phyloP scores from a whole-genome alignment of 139 green algal genomes.

The Gonium pectorale region DNA sequence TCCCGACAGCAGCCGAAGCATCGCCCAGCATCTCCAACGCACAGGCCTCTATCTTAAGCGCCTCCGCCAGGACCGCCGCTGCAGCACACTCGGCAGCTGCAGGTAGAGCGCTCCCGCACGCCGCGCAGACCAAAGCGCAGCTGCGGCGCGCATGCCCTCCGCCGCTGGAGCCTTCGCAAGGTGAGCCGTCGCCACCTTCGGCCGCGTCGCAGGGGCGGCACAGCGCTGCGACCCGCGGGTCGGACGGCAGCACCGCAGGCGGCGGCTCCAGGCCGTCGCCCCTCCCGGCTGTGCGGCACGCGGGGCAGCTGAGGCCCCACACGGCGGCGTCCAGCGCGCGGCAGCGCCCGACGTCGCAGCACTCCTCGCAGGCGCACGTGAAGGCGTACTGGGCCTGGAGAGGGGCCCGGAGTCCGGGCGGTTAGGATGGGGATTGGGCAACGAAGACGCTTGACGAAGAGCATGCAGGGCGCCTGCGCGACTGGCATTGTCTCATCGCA shows the following conservation, averaged over 20 bases:
- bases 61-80: conserved; percentile 3
- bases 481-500: too few species aligned
- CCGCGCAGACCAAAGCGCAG: too few species aligned
- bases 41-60: not conserved
- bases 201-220: not conserved
- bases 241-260: not conserved
- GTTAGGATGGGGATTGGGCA: too few species aligned
- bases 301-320: conserved; percentile 32
- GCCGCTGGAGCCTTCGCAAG: too few species aligned
- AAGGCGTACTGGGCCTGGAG: conserved; percentile 33
- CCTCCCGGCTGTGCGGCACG: not conserved
- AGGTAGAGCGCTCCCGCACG: not conserved
- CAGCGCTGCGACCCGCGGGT: conserved; percentile 10
- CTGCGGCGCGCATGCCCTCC: too few species aligned
- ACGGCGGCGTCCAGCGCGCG: conserved; percentile 6
- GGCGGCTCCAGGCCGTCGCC: not conserved
- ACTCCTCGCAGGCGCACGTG: conserved; percentile 20
- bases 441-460: too few species aligned
- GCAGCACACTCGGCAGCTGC: not conserved
- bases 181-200: too few species aligned
- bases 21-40: too few species aligned
- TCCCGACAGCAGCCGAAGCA: too few species aligned
- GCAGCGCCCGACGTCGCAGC: not conserved
- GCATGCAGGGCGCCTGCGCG: too few species aligned
- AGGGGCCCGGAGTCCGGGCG: too few species aligned